phyloP scores from a whole-genome alignment of 2,329 filamentous ascomycete species.

The Fusarium protoensiforme region DNA sequence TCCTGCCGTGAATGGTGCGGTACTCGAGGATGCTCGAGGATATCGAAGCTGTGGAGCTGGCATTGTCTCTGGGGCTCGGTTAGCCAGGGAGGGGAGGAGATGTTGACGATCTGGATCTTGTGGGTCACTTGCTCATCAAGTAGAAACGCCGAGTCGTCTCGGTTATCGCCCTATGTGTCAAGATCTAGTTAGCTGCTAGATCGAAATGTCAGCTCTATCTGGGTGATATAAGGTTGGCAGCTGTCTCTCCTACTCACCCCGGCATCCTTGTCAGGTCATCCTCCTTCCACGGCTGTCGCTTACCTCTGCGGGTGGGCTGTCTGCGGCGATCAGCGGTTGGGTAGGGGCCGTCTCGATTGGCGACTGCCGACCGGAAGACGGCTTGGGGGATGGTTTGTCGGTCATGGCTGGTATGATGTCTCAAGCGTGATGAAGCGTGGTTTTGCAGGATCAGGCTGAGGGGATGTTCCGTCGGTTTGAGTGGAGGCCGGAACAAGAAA shows the following conservation, averaged over 20 bases:
- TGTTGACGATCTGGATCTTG: neutral
- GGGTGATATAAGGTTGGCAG: neutral
- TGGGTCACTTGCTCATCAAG: slow-evolving; percentile 3
- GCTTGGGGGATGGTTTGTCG: neutral
- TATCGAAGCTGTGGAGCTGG: slow-evolving; percentile 6
- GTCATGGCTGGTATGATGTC: neutral
- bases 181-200: neutral
- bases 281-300: neutral
- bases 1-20: slow-evolving; percentile 8
- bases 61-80: neutral
- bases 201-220: neutral
- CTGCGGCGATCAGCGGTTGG: neutral
- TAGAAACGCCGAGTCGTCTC: neutral
- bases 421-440: neutral
- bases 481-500: neutral
- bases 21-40: slow-evolving; percentile 9
- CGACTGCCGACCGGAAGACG: neutral
- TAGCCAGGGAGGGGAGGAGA: neutral
- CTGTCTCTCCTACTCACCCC: neutral
- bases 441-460: neutral
- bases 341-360: neutral
- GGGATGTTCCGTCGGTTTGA: neutral
- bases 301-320: neutral
- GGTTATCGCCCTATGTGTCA: neutral
- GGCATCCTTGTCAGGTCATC: neutral